Conservation (phyloP, 2,329 filamentous ascomycete genomes). For the Lithohypha guttulata region DNA sequence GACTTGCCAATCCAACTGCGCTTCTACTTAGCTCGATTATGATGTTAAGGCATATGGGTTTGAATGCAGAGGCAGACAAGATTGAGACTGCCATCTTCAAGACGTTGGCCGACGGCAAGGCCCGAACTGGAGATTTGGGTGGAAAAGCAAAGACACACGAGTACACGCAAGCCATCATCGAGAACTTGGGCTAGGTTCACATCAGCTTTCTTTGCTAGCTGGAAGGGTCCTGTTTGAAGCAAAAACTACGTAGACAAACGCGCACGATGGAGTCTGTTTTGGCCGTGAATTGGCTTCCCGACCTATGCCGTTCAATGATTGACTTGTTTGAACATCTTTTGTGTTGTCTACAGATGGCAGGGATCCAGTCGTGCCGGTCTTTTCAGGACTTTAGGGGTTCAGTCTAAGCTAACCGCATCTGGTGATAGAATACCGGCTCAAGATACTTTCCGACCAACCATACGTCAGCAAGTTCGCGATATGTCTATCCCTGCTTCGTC, state of each 20-base stretch:
- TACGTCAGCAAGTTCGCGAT: no score
- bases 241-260: not conserved
- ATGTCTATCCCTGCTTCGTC: no score
- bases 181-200: constrained; percentile 34
- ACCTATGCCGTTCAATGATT: no score
- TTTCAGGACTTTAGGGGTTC: no score
- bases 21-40: constrained; percentile 94
- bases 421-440: no score
- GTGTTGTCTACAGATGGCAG: no score
- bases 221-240: not conserved
- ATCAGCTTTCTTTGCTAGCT: no score
- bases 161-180: constrained; percentile 87
- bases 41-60: constrained; percentile 98
- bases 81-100: constrained; percentile 95
- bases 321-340: no score
- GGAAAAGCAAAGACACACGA: constrained; percentile 93
- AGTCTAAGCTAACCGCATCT: no score
- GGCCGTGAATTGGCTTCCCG: no score
- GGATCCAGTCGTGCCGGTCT: no score
- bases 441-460: no score
- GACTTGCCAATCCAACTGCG: constrained; percentile 92
- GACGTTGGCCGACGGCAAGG: constrained; percentile 90
- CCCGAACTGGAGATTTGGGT: constrained; percentile 87
- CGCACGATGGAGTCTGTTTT: not conserved
- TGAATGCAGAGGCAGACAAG: constrained; percentile 68